Percentiles rank a stretch among this genome's conserved stretches.
phyloP scores from a whole-genome alignment of 2,329 filamentous ascomycete species.

The Neodidymelliopsis sp. region DNA sequence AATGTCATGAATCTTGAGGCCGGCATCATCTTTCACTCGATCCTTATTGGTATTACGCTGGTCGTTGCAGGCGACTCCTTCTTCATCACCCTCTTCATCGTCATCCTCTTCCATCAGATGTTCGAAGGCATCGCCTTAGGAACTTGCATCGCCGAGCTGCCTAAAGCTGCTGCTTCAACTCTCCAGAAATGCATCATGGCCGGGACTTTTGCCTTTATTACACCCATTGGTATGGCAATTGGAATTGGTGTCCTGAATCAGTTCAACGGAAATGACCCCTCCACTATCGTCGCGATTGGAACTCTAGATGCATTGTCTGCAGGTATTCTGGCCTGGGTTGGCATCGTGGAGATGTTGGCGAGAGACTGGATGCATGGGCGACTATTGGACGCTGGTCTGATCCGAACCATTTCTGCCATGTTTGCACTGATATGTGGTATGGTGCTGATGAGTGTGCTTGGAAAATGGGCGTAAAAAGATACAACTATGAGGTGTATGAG shows the following conservation, averaged over 20 bases:
- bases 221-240: slow-evolving; percentile 81
- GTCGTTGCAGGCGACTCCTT: slow-evolving; percentile 61
- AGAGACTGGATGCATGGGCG: slow-evolving; percentile 70
- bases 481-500: not conserved
- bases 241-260: slow-evolving; percentile 73
- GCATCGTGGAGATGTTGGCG: slow-evolving; percentile 81
- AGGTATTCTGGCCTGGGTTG: slow-evolving; percentile 81
- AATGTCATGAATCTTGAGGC: slow-evolving; percentile 74
- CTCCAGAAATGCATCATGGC: slow-evolving; percentile 68
- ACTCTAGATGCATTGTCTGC: slow-evolving; percentile 77
- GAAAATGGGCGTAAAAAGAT: slow-evolving; percentile 74
- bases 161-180: slow-evolving; percentile 42
- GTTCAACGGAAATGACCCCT: slow-evolving; percentile 76
- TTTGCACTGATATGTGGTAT: slow-evolving; percentile 67
- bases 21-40: slow-evolving; percentile 78
- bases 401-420: slow-evolving; percentile 60
- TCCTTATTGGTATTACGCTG: slow-evolving; percentile 70
- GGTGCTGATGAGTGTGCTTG: slow-evolving; percentile 74
- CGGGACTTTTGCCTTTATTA: slow-evolving; percentile 71
- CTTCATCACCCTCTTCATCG: slow-evolving; percentile 62
- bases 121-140: slow-evolving; percentile 80
- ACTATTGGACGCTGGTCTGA: slow-evolving; percentile 59
- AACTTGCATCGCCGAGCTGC: slow-evolving; percentile 70
- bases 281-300: slow-evolving; percentile 74
- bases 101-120: slow-evolving; percentile 80